These are phyloP conservation scores for Cytidiella melzeri DNA, from an alignment of 768 basidiomycete genomes.

Conservation along the genomic window DNA sequence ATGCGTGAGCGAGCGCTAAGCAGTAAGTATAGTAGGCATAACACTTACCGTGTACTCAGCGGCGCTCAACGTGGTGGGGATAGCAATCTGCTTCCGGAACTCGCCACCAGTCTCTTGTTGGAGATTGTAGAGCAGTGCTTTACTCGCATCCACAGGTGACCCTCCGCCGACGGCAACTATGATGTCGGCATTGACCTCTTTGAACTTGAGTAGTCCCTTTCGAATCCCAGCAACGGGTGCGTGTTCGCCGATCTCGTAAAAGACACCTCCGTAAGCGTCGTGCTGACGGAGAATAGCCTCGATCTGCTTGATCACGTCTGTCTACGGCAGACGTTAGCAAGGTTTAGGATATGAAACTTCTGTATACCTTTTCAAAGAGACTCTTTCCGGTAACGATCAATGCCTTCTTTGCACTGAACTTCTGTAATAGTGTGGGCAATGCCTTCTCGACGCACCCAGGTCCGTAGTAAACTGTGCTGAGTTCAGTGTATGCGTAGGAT, in stretches of 20 bases:
- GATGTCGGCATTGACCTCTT: constrained; percentile 52
- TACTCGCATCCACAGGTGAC: constrained; percentile 74
- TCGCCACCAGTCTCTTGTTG: constrained; percentile 49
- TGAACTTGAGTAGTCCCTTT: constrained; percentile 49
- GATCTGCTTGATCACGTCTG: constrained; percentile 51
- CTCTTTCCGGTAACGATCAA: constrained; percentile 69
- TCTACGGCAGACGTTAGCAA: constrained; percentile 30
- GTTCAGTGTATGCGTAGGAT: constrained; percentile 60
- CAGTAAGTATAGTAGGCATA: background rate
- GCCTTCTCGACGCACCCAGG: constrained; percentile 59
- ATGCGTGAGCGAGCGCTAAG: no score
- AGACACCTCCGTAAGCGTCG: constrained; percentile 60
- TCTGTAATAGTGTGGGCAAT: constrained; percentile 53
- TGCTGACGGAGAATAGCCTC: constrained; percentile 49
- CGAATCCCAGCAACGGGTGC: constrained; percentile 62
- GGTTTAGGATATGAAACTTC: background rate
- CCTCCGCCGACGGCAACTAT: constrained; percentile 76
- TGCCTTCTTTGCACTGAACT: constrained; percentile 54
- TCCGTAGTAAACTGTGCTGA: constrained; percentile 68
- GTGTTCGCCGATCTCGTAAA: constrained; percentile 70
- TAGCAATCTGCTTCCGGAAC: constrained; percentile 62
- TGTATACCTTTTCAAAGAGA: constrained; percentile 52
- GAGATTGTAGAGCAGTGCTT: constrained; percentile 61
- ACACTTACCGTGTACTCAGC: constrained; percentile 61
- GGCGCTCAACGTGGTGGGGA: constrained; percentile 78